Evolutionary conservation across 805 yeast genomes (phyloP), one percentile per base, ranked within the genome.

Genomic region (Saturnispora dispora): DNA sequence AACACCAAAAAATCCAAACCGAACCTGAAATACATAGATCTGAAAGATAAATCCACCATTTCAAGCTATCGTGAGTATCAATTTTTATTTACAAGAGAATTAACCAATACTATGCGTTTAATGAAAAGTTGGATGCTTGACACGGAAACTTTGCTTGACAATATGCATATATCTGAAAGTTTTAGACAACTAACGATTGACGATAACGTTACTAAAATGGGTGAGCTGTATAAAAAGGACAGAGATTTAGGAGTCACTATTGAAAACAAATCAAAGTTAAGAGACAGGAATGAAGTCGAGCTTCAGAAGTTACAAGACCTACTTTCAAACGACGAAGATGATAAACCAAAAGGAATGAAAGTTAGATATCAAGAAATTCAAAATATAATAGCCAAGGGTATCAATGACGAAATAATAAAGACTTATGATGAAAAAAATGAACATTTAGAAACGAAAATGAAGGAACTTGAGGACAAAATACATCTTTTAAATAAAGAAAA

Each of bases 131-230:
- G 63, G 15, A 63, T 63, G 27, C 20, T 30, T 45, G 53, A 11
- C 37, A 53, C 13, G 59, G 63, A 36, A 56, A 58, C 10, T 47
- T 45, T 9, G 45, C 48, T 75, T 23, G 35, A 41, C 6, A 42
- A 41, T 5, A 46, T 69, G n/a, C 68, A 71, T 50, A 35, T 60
- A 1, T 62, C 63, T 47, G 74, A 75, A 37, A 73, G 78, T 4
- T 52, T 61, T 11, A 62, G 74, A 43, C 79, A 76, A 52, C 52
- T 61, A 25, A 46, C 58, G 6, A 54, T 74, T 22, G 83, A 78
- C 57, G 59, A 57, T 3, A 57, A 64, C 43, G 72, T 74, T 57
- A 60, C 55, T 2, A 61, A 64, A 32, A 71, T 75, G 25, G 82
- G 78, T 3, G 63, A 61, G 2, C 51, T 60, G 10, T 78, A 73